phyloP scores from a whole-genome alignment of 371 early-diverging fungal species.

The Mucor racemosus region DNA sequence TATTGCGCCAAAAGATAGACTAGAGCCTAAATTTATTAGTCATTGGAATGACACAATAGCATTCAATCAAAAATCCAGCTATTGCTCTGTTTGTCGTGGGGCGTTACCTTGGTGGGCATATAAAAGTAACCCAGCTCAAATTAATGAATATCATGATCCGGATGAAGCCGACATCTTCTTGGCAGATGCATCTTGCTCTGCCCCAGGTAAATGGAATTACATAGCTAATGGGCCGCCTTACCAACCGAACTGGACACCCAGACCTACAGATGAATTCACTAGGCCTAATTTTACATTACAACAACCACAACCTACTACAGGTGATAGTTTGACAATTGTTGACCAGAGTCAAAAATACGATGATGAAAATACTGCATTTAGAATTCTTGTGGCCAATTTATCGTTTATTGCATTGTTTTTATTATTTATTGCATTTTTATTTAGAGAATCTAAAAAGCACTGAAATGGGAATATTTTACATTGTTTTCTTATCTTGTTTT shows the following conservation, averaged over 20 bases:
- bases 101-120: constrained; percentile 40
- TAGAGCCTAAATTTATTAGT: constrained; percentile 35
- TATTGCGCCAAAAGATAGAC: constrained; percentile 28
- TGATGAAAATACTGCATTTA: not conserved
- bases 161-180: constrained; percentile 22
- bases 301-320: not conserved
- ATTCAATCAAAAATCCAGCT: constrained; percentile 31
- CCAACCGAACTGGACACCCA: constrained; percentile 17
- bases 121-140: constrained; percentile 3
- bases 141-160: not conserved
- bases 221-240: constrained; percentile 35
- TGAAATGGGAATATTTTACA: constrained; percentile 1
- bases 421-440: not conserved
- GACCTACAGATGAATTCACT: constrained; percentile 25
- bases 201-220: constrained; percentile 46
- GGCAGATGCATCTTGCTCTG: constrained; percentile 30
- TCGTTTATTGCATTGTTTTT: constrained; percentile 1
- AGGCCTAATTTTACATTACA: not conserved
- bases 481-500: constrained; percentile 12
- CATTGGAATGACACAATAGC: constrained; percentile 36
- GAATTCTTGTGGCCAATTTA: constrained; percentile 1
- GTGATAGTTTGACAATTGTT: not conserved
- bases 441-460: constrained; percentile 3
- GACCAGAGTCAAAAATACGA: not conserved
- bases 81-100: constrained; percentile 46